These are phyloP conservation scores for Novymonas esmeraldas DNA, from an alignment of 208 protist species.

Conservation along the genomic window DNA sequence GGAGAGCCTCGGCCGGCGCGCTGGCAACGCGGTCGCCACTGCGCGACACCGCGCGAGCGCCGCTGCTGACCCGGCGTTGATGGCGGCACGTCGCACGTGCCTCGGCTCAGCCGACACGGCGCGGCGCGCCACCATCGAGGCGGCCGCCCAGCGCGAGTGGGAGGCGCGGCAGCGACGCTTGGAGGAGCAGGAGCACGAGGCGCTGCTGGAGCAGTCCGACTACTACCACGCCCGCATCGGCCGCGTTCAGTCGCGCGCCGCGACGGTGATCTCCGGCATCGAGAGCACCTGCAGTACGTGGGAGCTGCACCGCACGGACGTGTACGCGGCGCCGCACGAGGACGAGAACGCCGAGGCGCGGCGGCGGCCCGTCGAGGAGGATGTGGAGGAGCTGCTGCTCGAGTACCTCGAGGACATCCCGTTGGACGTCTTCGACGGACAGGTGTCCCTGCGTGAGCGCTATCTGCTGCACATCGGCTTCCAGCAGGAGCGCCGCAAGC, in stretches of 20 bases:
- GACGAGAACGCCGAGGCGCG: conserved; percentile 1
- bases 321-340: conserved; percentile 29
- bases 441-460: conserved; percentile 64
- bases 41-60: background rate
- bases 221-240: conserved; percentile 45
- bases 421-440: conserved; percentile 59
- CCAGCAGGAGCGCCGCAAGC: conserved; percentile 25
- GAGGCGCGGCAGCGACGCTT: conserved; percentile 14
- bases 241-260: conserved; percentile 33
- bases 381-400: conserved; percentile 66
- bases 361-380: conserved; percentile 11
- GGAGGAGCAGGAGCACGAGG: conserved; percentile 27
- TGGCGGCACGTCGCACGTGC: conserved; percentile 4
- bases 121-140: conserved; percentile 12
- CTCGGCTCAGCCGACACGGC: conserved; percentile 6
- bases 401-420: conserved; percentile 61
- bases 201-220: conserved; percentile 47
- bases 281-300: conserved; percentile 56
- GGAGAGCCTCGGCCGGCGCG: background rate
- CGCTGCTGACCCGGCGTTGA: background rate
- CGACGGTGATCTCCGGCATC: conserved; percentile 40
- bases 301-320: conserved; percentile 57
- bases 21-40: background rate
- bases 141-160: conserved; percentile 15
- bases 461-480: conserved; percentile 51